phyloP scores from a whole-genome alignment of 2,329 filamentous ascomycete species.

The Hymenoscyphus linearis region DNA sequence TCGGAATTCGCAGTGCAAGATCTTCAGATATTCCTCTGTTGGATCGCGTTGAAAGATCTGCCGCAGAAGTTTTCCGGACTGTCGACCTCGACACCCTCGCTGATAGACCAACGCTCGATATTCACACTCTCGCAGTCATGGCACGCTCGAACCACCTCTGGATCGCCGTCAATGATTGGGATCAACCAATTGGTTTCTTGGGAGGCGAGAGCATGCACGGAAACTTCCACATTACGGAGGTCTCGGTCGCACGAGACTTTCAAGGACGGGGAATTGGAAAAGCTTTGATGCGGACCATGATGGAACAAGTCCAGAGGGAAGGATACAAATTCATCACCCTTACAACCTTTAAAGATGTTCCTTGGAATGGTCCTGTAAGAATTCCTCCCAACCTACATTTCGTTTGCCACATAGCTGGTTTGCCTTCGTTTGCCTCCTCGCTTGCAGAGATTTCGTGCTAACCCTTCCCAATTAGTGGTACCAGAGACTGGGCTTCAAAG shows the following conservation, averaged over 20 bases:
- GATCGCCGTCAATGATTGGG: slow-evolving; percentile 25
- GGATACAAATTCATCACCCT: slow-evolving; percentile 26
- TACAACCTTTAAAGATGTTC: slow-evolving; percentile 27
- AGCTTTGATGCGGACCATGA: slow-evolving; percentile 27
- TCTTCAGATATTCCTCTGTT: slow-evolving; percentile 27
- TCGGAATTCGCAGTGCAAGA: slow-evolving; percentile 23
- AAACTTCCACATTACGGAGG: slow-evolving; percentile 29
- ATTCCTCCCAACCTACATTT: background rate
- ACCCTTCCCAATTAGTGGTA: slow-evolving; percentile 21
- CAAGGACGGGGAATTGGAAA: slow-evolving; percentile 30
- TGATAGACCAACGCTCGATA: slow-evolving; percentile 23
- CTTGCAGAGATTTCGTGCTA: background rate
- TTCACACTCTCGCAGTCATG: slow-evolving; percentile 19
- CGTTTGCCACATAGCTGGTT: background rate
- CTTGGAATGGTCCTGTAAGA: slow-evolving; percentile 26
- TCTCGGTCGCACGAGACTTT: slow-evolving; percentile 26
- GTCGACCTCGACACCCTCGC: slow-evolving; percentile 22
- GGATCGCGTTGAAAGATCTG: slow-evolving; percentile 28
- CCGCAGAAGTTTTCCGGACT: slow-evolving; percentile 25
- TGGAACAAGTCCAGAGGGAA: slow-evolving; percentile 23
- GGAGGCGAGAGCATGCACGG: slow-evolving; percentile 25
- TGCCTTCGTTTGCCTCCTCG: background rate
- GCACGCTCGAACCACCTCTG: slow-evolving; percentile 26
- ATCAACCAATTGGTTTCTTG: slow-evolving; percentile 29
- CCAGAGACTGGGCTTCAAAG: slow-evolving; percentile 25